Conservation (phyloP, 768 basidiomycete genomes). For the Leucocoprinus sp. region DNA sequence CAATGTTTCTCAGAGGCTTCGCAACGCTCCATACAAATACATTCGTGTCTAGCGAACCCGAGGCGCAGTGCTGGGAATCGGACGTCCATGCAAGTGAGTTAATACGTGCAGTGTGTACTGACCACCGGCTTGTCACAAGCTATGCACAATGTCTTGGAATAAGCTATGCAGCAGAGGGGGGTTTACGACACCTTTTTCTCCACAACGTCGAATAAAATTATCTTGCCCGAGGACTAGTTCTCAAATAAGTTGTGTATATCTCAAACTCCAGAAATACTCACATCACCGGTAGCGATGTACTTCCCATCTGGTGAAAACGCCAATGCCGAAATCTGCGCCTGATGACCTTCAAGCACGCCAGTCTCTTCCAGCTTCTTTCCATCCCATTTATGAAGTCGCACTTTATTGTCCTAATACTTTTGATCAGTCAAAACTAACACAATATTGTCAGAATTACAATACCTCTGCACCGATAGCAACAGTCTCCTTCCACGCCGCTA, state of each 20-base stretch:
- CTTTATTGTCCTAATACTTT: constrained; percentile 59
- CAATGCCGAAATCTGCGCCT: constrained; percentile 62
- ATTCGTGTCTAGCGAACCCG: constrained; percentile 88
- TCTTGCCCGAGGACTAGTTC: constrained; percentile 67
- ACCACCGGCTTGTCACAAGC: constrained; percentile 73
- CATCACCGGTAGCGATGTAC: constrained; percentile 79
- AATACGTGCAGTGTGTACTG: constrained; percentile 77
- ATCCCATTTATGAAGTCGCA: constrained; percentile 68
- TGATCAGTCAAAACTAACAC: background rate
- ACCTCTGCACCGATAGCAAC: constrained; percentile 78
- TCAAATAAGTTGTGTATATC: constrained; percentile 3
- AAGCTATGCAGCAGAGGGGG: background rate
- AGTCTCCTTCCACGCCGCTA: constrained; percentile 42
- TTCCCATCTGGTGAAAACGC: constrained; percentile 75
- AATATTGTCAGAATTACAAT: constrained; percentile 14
- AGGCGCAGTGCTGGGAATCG: constrained; percentile 71
- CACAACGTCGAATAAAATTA: constrained; percentile 66
- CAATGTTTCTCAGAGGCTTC: constrained; percentile 63
- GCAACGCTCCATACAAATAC: constrained; percentile 81
- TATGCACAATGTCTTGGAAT: constrained; percentile 18
- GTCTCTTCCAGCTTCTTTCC: constrained; percentile 51
- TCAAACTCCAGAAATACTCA: constrained; percentile 30
- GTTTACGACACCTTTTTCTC: constrained; percentile 47
- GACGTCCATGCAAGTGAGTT: constrained; percentile 70
- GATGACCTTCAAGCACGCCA: constrained; percentile 56